Evolutionary conservation across 148 eudicot species (phyloP).

Genomic region (Linanthus parryae): DNA sequence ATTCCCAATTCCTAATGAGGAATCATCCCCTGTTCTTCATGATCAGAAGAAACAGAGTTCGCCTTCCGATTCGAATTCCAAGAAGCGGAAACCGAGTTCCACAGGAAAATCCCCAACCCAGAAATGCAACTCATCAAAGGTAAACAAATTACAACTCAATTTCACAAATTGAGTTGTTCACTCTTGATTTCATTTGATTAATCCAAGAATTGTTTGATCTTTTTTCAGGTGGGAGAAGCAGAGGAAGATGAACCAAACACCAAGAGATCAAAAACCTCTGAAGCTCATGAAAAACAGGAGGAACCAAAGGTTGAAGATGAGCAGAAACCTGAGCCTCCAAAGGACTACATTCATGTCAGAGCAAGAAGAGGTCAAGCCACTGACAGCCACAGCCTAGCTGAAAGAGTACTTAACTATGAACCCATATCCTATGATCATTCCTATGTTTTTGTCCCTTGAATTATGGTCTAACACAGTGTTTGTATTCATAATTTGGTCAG

Average conservation of each 20-base stretch:
- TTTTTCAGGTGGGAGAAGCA: constrained; percentile 27
- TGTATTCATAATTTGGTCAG: too few species aligned
- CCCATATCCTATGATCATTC: too few species aligned
- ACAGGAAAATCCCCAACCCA: neutral
- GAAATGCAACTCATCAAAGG: neutral
- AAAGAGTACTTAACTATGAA: constrained; percentile 72
- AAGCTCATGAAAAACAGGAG: constrained; percentile 19
- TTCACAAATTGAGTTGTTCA: neutral
- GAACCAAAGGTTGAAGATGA: constrained; percentile 14
- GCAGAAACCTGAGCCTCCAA: constrained; percentile 51
- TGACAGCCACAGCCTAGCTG: constrained; percentile 98
- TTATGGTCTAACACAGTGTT: too few species aligned
- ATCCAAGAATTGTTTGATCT: neutral
- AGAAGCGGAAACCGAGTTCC: constrained; percentile 6
- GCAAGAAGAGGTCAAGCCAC: constrained; percentile 99
- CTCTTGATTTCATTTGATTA: neutral
- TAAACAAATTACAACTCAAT: too few species aligned
- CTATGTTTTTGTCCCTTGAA: too few species aligned
- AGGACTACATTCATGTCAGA: constrained; percentile 95
- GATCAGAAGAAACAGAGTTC: neutral
- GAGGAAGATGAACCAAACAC: constrained; percentile 26
- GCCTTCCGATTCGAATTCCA: neutral
- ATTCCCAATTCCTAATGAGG: neutral
- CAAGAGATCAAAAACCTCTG: constrained; percentile 43
- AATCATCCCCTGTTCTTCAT: too few species aligned